Evolutionary conservation across 164 flowering plant genomes (phyloP).

Genomic region (Piper betle): DNA sequence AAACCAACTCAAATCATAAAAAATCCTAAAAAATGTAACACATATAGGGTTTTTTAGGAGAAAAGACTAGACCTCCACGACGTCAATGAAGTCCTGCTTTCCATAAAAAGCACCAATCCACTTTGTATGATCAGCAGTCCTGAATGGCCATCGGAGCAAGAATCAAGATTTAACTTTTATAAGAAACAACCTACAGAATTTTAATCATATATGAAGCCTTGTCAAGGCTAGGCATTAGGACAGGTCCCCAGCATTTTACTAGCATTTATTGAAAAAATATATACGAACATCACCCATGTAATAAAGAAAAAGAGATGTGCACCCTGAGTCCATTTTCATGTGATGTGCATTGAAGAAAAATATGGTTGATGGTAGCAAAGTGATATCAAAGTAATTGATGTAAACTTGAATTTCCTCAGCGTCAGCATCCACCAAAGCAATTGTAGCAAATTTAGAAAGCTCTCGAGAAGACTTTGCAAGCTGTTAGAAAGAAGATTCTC

Average conservation of each 20-base stretch:
- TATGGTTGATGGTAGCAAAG: slow-evolving; percentile 65
- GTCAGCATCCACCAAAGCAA: slow-evolving; percentile 76
- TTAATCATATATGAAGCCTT: too few species aligned
- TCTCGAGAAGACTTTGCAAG: slow-evolving; percentile 68
- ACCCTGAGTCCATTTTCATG: slow-evolving; percentile 99
- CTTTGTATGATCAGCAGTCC: slow-evolving; percentile 96
- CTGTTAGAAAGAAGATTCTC: slow-evolving; percentile 20
- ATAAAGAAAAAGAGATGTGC: background rate
- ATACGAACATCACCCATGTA: background rate
- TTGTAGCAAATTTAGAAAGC: slow-evolving; percentile 60
- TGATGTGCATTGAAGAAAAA: slow-evolving; percentile 99
- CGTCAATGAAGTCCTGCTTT: slow-evolving; percentile 89
- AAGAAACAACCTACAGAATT: background rate
- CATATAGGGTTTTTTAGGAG: background rate
- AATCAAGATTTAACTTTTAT: background rate
- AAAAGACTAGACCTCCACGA: slow-evolving; percentile 57
- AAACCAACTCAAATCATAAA: too few species aligned
- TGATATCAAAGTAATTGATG: slow-evolving; percentile 81
- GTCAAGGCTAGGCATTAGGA: too few species aligned
- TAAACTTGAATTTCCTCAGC: slow-evolving; percentile 76
- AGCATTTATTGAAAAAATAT: background rate
- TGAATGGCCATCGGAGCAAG: slow-evolving; percentile 14
- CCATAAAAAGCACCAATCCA: slow-evolving; percentile 82
- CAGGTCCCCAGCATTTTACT: too few species aligned
- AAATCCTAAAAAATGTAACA: too few species aligned